phyloP scores from a whole-genome alignment of 208 protist genomes.

The Trypanosoma rangeli region DNA sequence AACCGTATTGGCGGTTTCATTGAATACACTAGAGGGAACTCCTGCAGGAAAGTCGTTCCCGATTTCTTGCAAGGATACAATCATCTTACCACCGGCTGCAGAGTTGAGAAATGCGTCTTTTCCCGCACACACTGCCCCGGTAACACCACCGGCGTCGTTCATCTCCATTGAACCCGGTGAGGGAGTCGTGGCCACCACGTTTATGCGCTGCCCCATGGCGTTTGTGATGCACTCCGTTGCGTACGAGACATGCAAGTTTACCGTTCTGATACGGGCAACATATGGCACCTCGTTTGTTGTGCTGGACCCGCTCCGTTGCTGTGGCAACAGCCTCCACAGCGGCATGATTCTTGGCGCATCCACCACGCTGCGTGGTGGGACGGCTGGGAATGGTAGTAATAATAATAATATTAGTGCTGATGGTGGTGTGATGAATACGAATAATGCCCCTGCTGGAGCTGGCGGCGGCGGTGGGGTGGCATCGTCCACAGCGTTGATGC shows the following conservation, averaged over 20 bases:
- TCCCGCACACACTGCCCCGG: not conserved
- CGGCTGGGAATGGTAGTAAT: slow-evolving; percentile 1
- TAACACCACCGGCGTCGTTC: not conserved
- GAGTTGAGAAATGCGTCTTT: not conserved
- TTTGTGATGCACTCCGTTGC: slow-evolving; percentile 71
- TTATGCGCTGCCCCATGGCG: slow-evolving; percentile 72
- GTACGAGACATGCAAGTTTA: slow-evolving; percentile 71
- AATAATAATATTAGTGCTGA: not conserved
- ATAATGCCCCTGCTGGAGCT: not conserved
- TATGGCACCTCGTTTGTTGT: slow-evolving; percentile 66
- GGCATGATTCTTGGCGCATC: not conserved
- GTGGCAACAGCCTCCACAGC: not conserved
- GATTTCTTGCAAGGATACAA: not conserved
- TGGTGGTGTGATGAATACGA: not conserved
- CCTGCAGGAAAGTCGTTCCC: not conserved
- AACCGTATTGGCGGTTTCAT: not conserved
- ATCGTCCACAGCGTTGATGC: slow-evolving; percentile 5
- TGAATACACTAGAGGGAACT: not conserved
- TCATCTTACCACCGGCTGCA: not conserved
- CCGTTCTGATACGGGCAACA: slow-evolving; percentile 56
- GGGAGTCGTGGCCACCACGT: slow-evolving; percentile 23
- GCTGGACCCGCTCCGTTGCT: slow-evolving; percentile 69
- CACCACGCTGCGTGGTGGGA: not conserved
- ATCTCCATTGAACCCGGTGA: slow-evolving; percentile 22
- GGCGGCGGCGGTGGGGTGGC: not conserved